Evolutionary conservation across 495 filamentous ascomycete species (phyloP), one percentile per base, ranked within the genome.

Genomic region (Xylaria intraflava): DNA sequence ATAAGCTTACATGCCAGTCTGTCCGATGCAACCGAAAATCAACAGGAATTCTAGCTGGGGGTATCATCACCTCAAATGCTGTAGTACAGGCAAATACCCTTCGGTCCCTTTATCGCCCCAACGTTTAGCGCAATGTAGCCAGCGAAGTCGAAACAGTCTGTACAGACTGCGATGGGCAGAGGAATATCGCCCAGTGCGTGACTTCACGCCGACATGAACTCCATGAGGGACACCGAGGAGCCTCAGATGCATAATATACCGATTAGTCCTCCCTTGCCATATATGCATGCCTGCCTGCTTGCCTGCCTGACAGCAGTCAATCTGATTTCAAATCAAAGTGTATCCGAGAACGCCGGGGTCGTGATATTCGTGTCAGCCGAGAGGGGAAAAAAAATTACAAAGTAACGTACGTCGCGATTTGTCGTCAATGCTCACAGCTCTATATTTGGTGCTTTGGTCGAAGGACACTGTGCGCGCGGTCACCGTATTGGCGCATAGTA

Each of bases 191-290:
- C 27, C 22, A 27, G 8, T 31, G 38, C 48, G 30, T 31, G 16
- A 5, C 26, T 26, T 24, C 26, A 33, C 35, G 38, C 36, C n/a
- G 5, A 16, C 17, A 16, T 43, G 17, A 51, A 51, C 48, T 51
- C 48, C 48, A 29, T 10, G 27, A 33, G 48, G 48, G 3, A 14
- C 20, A 24, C 19, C 24, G 20, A 41, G 26, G 16, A 12, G 40
- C 48, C 38, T 19, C 19, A 31, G 10, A 51, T 51, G 48, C 48
- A 43, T 39, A 49, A 36, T 42, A 12, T 31, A 42, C 29, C 38
- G 24, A 42, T 42, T 31, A 23, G 48, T 38, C 33, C 48, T 29
- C 30, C 33, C 47, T 14, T 19, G 23, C 33, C 17, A 50, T 41
- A 26, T 36, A 50, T 50, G 35, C 47, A n/a, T 20, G n/a, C n/a